Conservation (phyloP, 805 yeast species). For the Clavispora phyllophila region DNA sequence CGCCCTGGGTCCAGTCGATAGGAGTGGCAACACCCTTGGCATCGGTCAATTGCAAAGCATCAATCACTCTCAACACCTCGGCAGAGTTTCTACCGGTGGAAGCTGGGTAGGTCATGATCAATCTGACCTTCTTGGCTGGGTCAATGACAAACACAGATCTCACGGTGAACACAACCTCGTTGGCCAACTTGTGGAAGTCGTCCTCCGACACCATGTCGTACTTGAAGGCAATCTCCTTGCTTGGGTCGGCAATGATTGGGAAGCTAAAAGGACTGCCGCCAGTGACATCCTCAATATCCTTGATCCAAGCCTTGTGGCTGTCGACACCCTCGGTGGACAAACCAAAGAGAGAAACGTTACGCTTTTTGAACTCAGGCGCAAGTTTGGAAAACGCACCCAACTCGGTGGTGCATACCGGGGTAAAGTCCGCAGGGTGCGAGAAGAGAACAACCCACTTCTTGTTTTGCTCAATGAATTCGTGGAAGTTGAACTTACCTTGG, state of each 20-base stretch:
- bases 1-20: conserved; percentile 68
- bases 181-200: conserved; percentile 61
- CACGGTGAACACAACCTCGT: conserved; percentile 62
- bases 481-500: conserved; percentile 57
- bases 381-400: conserved; percentile 70
- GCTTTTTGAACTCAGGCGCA: conserved; percentile 61
- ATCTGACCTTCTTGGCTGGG: conserved; percentile 58
- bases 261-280: conserved; percentile 50
- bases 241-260: conserved; percentile 67
- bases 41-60: conserved; percentile 64
- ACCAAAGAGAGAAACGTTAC: conserved; percentile 64
- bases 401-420: conserved; percentile 78
- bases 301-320: conserved; percentile 63
- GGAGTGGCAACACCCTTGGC: conserved; percentile 62
- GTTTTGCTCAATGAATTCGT: conserved; percentile 53
- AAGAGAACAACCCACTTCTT: conserved; percentile 57
- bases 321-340: conserved; percentile 60
- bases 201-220: conserved; percentile 71
- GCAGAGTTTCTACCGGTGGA: conserved; percentile 75
- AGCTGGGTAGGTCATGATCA: conserved; percentile 65
- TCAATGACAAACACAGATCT: conserved; percentile 71
- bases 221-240: conserved; percentile 52
- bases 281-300: conserved; percentile 62
- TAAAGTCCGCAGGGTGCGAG: conserved; percentile 75
- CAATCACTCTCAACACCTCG: conserved; percentile 65